Evolutionary conservation across 2,329 filamentous ascomycete genomes (phyloP).

Genomic region (Arthrocladium fulminans): DNA sequence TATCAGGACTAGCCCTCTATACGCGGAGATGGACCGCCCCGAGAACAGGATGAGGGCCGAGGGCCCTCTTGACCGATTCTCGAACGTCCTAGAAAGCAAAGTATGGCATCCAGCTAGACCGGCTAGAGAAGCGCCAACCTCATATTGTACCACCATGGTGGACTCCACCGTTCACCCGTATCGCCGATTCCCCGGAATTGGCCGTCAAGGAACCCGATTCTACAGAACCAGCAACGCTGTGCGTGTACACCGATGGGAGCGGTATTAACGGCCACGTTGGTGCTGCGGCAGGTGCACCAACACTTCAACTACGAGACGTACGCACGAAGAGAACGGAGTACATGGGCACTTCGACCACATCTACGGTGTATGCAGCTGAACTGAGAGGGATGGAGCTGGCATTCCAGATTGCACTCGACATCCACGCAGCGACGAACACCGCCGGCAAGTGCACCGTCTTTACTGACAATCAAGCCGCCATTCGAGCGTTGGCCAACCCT

Average conservation of each 20-base stretch:
- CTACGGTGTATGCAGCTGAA: conserved; percentile 27
- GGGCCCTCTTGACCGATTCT: conserved; percentile 6
- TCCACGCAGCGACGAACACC: conserved; percentile 11
- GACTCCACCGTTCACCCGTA: conserved; percentile 13
- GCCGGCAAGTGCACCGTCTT: conserved; percentile 24
- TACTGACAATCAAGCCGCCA: conserved; percentile 28
- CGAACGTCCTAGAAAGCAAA: conserved; percentile 17
- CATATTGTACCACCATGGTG: conserved; percentile 19
- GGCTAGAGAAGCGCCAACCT: conserved; percentile 18
- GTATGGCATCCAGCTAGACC: conserved; percentile 12
- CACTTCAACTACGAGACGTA: neutral
- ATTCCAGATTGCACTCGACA: conserved; percentile 22
- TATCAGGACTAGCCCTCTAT: too few species aligned
- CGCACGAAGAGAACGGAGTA: conserved; percentile 19
- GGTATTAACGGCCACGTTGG: conserved; percentile 24
- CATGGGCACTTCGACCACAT: conserved; percentile 23
- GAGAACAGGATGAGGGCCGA: neutral
- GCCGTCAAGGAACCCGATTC: conserved; percentile 16
- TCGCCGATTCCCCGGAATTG: conserved; percentile 12
- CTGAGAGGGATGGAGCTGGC: conserved; percentile 24
- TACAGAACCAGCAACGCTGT: conserved; percentile 11
- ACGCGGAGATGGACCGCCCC: too few species aligned
- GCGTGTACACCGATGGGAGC: conserved; percentile 22
- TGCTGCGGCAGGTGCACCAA: conserved; percentile 20
- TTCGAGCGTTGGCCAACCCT: conserved; percentile 24